These are phyloP conservation scores for Nakataea oryzae DNA, from an alignment of 2,329 filamentous ascomycete genomes.

Conservation along the genomic window DNA sequence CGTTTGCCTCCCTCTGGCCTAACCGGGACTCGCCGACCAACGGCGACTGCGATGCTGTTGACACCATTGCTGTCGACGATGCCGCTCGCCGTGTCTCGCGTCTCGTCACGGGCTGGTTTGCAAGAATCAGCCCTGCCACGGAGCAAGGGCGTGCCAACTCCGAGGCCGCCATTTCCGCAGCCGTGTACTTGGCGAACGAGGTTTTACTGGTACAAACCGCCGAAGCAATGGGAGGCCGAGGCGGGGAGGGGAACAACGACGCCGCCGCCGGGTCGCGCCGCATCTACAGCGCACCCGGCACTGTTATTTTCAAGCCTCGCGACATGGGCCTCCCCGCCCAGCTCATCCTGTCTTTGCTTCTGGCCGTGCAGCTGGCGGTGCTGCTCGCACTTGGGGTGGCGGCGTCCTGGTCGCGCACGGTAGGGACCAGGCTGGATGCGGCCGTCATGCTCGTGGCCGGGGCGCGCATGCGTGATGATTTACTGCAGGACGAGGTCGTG, in stretches of 20 bases:
- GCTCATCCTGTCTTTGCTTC: neutral
- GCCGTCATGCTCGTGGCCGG: neutral
- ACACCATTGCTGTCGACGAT: neutral
- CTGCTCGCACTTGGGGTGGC: neutral
- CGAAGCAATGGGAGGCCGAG: neutral
- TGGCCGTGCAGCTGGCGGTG: neutral
- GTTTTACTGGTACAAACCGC: slow-evolving; percentile 1
- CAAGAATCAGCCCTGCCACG: neutral
- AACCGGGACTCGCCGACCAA: neutral
- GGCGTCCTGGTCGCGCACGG: neutral
- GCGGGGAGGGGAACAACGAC: neutral
- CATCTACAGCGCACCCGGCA: neutral
- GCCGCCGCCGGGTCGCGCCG: neutral
- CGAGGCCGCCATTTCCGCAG: neutral
- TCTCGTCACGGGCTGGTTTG: neutral
- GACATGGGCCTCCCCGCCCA: neutral
- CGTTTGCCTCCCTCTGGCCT: neutral
- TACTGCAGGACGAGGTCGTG: neutral
- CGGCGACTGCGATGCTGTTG: neutral
- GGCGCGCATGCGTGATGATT: neutral
- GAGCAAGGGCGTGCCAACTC: neutral
- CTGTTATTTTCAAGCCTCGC: neutral
- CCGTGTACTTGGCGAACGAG: slow-evolving; percentile 6
- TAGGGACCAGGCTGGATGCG: neutral
- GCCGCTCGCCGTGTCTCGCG: neutral